Conservation (phyloP, 2,329 filamentous ascomycete genomes). For the Trichophyton simii region DNA sequence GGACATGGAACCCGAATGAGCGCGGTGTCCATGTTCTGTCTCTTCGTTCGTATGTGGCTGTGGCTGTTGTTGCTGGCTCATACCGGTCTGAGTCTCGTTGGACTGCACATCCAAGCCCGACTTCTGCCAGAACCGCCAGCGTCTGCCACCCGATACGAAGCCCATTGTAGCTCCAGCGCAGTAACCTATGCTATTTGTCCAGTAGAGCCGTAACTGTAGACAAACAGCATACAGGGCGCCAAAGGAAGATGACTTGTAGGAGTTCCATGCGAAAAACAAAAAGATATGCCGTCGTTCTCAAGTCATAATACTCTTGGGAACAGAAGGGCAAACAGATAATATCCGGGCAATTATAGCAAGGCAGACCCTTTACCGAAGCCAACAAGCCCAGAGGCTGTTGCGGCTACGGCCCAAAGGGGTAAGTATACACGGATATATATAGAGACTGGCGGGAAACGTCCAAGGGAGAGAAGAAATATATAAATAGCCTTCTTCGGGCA, state of each 20-base stretch:
- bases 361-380: background rate
- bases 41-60: background rate
- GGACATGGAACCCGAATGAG: background rate
- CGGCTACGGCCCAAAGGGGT: background rate
- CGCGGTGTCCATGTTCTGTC: background rate
- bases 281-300: background rate
- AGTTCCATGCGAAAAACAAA: background rate
- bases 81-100: background rate
- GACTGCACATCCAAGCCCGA: background rate
- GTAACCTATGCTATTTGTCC: background rate
- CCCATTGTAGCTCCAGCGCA: background rate
- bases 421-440: constrained; percentile 1
- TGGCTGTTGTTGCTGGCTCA: background rate
- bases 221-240: too few species aligned
- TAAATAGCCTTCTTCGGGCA: background rate
- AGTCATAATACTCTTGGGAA: background rate
- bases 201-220: too few species aligned
- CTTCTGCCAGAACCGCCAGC: background rate
- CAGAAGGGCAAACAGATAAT: background rate
- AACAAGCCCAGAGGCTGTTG: background rate
- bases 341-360: background rate
- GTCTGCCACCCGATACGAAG: background rate
- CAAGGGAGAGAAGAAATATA: background rate
- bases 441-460: background rate
- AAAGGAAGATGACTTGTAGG: background rate